Evolutionary conservation across 2,329 filamentous ascomycete genomes (phyloP), one percentile per base, ranked within the genome.

Genomic region (Sporothrix protearum): DNA sequence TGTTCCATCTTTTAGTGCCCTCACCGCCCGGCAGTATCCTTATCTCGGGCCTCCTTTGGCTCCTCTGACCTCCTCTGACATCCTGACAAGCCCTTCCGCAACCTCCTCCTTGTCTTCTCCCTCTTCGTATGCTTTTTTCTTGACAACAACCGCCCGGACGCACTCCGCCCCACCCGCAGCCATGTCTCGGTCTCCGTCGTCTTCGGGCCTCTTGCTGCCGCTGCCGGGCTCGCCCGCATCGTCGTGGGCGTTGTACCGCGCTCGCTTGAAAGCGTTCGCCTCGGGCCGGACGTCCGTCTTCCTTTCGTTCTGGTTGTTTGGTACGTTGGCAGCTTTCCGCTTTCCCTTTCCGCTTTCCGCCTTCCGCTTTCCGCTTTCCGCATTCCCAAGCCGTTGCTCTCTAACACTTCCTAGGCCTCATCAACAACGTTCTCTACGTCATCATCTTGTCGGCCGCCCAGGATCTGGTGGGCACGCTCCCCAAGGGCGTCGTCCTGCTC

Each of bases 381-480:
- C n/a, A n/a, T n/a, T n/a, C n/a, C n/a, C n/a, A n/a, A n/a, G n/a
- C n/a, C n/a, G n/a, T n/a, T n/a, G n/a, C n/a, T n/a, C n/a, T n/a
- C n/a, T n/a, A n/a, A n/a, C n/a, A n/a, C n/a, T n/a, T n/a, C n/a
- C n/a, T 77, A 95, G 93, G 93, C 69, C 83, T 96, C 22, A 96
- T 98, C 79, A 98, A 99, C 82, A 98, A 98, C 83, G 93, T 98
- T 76, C 91, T 97, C 82, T 98, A 97, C 81, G 95, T 98, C 71
- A 92, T 98, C 80, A 96, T 98, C 79, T 91, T 99, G 77, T 96
- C 94, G 39, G 92, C 96, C 47, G 96, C 96, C 3, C 92, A 97
- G 77, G 96, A 99, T 78, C 92, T 99, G 73, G 96, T 98, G 76
- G 95, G 95, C 47, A 80, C 85, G 75, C 86, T 97, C 1, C 96